phyloP scores from a whole-genome alignment of 805 yeast genomes.

The Metahyphopichia silvanorum region DNA sequence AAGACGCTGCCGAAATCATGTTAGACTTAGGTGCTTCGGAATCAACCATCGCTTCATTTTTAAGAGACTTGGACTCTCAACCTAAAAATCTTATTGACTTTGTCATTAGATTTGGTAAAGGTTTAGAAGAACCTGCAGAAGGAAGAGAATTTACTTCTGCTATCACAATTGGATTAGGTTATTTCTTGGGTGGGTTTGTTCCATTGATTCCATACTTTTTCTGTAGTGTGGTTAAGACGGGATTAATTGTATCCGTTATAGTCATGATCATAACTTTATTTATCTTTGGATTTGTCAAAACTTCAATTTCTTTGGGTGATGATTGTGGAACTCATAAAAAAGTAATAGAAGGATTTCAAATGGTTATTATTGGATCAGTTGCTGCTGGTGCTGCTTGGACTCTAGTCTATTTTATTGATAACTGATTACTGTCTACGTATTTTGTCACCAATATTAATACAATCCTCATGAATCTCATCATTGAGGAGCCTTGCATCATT shows the following conservation, averaged over 20 bases:
- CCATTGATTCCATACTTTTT: conserved; percentile 92
- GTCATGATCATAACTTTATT: conserved; percentile 86
- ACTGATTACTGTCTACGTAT: conserved; percentile 11
- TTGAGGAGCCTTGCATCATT: no score
- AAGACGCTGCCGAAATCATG: conserved; percentile 78
- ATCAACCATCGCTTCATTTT: conserved; percentile 68
- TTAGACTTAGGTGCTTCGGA: conserved; percentile 71
- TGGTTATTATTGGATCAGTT: conserved; percentile 93
- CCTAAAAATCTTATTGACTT: conserved; percentile 83
- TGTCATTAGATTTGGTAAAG: conserved; percentile 82
- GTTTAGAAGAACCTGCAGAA: conserved; percentile 94
- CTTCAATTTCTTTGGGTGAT: conserved; percentile 79
- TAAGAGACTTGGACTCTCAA: conserved; percentile 71
- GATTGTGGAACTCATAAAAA: conserved; percentile 61
- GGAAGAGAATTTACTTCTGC: conserved; percentile 88
- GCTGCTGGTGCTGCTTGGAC: conserved; percentile 98
- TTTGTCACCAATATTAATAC: no score
- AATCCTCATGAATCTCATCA: no score
- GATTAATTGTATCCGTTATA: conserved; percentile 68
- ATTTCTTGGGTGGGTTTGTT: conserved; percentile 88
- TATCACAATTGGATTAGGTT: conserved; percentile 82
- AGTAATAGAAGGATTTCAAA: conserved; percentile 78
- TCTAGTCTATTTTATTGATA: conserved; percentile 72
- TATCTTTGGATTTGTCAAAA: conserved; percentile 82
- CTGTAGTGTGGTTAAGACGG: conserved; percentile 68